These are phyloP conservation scores for Seiridium unicorne DNA, from an alignment of 2,329 filamentous ascomycete genomes.

Conservation along the genomic window DNA sequence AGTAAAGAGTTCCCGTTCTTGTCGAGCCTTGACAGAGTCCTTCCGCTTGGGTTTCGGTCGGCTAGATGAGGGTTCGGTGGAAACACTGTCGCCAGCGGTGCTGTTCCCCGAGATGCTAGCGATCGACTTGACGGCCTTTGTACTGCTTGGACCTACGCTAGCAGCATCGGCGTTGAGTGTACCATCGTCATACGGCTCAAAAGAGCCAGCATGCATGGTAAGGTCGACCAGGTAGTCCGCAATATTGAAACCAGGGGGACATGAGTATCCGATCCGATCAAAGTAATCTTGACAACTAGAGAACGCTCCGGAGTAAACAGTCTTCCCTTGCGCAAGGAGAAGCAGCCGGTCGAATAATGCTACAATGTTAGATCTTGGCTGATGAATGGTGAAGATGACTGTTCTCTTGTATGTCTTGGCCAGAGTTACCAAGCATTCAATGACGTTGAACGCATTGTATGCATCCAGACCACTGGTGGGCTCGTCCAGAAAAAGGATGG, in stretches of 20 bases:
- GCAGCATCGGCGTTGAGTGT: conserved; percentile 54
- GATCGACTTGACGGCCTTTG: conserved; percentile 85
- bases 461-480: conserved; percentile 95
- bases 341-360: conserved; percentile 94
- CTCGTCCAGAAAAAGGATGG: conserved; percentile 95
- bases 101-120: conserved; percentile 78
- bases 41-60: conserved; percentile 70
- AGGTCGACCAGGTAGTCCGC: conserved; percentile 96
- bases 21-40: conserved; percentile 78
- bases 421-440: conserved; percentile 91
- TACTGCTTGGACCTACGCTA: conserved; percentile 80
- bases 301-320: conserved; percentile 93
- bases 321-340: conserved; percentile 81
- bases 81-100: conserved; percentile 62
- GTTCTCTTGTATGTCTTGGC: conserved; percentile 97
- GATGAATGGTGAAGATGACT: conserved; percentile 97
- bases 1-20: conserved; percentile 89
- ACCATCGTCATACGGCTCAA: conserved; percentile 44
- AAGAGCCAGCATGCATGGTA: conserved; percentile 87
- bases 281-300: conserved; percentile 88
- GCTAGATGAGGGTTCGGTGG: conserved; percentile 57
- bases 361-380: conserved; percentile 96
- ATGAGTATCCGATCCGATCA: conserved; percentile 85
- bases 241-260: conserved; percentile 97
- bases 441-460: conserved; percentile 96